These are phyloP conservation scores for Auriscalpium vulgare DNA, from an alignment of 768 basidiomycete species.

Conservation along the genomic window DNA sequence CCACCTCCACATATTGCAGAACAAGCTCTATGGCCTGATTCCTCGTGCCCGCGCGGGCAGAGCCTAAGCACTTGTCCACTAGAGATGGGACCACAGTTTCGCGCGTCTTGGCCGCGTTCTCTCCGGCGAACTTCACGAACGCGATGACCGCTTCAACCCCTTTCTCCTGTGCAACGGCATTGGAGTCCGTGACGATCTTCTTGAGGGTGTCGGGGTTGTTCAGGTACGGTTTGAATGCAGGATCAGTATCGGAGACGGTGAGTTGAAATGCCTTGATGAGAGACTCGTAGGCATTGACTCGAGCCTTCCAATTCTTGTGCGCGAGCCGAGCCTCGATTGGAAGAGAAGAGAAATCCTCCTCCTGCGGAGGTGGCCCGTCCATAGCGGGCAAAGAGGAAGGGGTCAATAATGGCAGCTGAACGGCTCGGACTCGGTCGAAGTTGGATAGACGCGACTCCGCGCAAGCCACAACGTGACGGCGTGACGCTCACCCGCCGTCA, in stretches of 20 bases:
- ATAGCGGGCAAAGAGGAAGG: conserved; percentile 31
- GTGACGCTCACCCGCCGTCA: too few species aligned
- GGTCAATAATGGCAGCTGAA: conserved; percentile 4
- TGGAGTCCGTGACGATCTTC: conserved; percentile 84
- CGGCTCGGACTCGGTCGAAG: neutral
- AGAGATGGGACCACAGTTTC: conserved; percentile 80
- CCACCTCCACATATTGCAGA: conserved; percentile 88
- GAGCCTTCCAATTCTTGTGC: conserved; percentile 99
- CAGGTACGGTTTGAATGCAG: conserved; percentile 85
- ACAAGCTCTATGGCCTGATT: conserved; percentile 78
- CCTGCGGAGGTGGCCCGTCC: conserved; percentile 88
- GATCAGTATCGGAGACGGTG: conserved; percentile 89
- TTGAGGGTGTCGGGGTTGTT: conserved; percentile 71
- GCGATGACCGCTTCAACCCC: conserved; percentile 84
- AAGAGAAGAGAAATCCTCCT: conserved; percentile 86
- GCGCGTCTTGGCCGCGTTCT: conserved; percentile 75
- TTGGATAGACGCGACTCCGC: neutral
- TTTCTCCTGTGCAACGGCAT: conserved; percentile 97
- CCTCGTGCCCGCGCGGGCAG: conserved; percentile 84
- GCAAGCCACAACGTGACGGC: conserved; percentile 9
- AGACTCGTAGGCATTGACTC: conserved; percentile 85
- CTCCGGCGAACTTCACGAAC: conserved; percentile 87
- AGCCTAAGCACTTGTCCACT: conserved; percentile 94
- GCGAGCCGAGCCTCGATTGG: conserved; percentile 72
- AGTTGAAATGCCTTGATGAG: conserved; percentile 82